These are phyloP conservation scores for Boletus sp. DNA, from an alignment of 768 basidiomycete species.

Conservation along the genomic window DNA sequence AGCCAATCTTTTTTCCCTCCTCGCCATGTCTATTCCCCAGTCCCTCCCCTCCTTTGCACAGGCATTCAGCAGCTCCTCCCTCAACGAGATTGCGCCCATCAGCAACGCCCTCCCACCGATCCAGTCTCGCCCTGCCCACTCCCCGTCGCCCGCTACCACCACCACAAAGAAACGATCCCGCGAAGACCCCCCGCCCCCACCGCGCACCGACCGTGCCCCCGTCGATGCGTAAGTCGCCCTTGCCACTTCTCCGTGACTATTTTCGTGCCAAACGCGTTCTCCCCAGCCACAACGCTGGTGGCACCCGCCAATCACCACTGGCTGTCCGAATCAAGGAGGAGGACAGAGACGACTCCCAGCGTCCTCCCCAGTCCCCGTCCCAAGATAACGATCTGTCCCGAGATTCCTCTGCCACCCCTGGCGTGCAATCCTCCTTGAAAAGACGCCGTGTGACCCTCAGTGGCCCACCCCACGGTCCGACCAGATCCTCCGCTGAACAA, in stretches of 20 bases:
- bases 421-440: conserved; percentile 45
- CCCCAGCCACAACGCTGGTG: conserved; percentile 19
- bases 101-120: conserved; percentile 68
- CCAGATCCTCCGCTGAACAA: conserved; percentile 43
- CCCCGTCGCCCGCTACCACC: conserved; percentile 24
- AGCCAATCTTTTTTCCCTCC: not conserved
- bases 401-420: conserved; percentile 37
- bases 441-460: conserved; percentile 70
- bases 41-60: conserved; percentile 79
- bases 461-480: conserved; percentile 36
- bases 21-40: conserved; percentile 47
- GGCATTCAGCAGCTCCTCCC: conserved; percentile 60
- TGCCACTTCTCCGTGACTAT: not conserved
- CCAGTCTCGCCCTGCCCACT: conserved; percentile 36
- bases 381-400: conserved; percentile 7
- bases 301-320: conserved; percentile 43
- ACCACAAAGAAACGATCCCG: conserved; percentile 43
- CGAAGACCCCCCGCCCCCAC: conserved; percentile 33
- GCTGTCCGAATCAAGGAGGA: conserved; percentile 61
- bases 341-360: conserved; percentile 45
- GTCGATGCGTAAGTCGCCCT: conserved; percentile 43
- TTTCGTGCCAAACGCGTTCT: conserved; percentile 14
- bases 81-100: conserved; percentile 45
- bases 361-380: conserved; percentile 37
- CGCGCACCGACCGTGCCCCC: conserved; percentile 13